Evolutionary conservation across 352 stramenopile species (phyloP).

Genomic region (Phytophthora podocarpi): DNA sequence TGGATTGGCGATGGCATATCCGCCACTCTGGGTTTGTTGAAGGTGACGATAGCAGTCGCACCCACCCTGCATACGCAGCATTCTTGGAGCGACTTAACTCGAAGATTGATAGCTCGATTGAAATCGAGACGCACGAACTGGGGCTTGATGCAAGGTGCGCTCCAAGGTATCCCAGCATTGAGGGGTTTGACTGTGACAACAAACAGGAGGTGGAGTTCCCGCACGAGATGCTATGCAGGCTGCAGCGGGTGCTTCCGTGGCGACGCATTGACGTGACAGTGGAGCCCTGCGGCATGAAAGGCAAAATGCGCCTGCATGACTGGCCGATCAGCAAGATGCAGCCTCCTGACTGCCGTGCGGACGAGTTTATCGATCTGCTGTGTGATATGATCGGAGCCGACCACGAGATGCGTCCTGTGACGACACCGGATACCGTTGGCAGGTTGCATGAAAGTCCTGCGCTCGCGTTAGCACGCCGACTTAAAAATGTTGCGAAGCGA

Average conservation of each 20-base stretch:
- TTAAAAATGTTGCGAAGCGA: conserved; percentile 21
- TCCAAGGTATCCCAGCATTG: conserved; percentile 59
- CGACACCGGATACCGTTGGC: conserved; percentile 20
- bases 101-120: conserved; percentile 50
- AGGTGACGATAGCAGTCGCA: not conserved
- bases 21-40: conserved; percentile 63
- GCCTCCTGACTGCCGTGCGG: conserved; percentile 54
- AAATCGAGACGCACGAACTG: conserved; percentile 40
- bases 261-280: conserved; percentile 73
- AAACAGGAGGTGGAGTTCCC: conserved; percentile 83
- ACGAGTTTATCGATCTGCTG: conserved; percentile 81
- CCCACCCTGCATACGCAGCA: not conserved
- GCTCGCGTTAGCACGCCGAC: conserved; percentile 17
- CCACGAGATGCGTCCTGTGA: conserved; percentile 49
- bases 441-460: conserved; percentile 28
- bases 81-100: conserved; percentile 46
- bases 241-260: conserved; percentile 61
- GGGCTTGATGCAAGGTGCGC: conserved; percentile 43
- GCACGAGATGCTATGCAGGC: conserved; percentile 58
- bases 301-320: conserved; percentile 77
- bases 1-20: conserved; percentile 75
- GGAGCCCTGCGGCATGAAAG: conserved; percentile 63
- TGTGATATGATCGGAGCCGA: conserved; percentile 69
- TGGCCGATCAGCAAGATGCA: conserved; percentile 85
- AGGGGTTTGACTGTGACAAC: conserved; percentile 71